Evolutionary conservation across 2,329 filamentous ascomycete species (phyloP), one percentile per base, ranked within the genome.

Genomic region (Pseudomassariella vexata): DNA sequence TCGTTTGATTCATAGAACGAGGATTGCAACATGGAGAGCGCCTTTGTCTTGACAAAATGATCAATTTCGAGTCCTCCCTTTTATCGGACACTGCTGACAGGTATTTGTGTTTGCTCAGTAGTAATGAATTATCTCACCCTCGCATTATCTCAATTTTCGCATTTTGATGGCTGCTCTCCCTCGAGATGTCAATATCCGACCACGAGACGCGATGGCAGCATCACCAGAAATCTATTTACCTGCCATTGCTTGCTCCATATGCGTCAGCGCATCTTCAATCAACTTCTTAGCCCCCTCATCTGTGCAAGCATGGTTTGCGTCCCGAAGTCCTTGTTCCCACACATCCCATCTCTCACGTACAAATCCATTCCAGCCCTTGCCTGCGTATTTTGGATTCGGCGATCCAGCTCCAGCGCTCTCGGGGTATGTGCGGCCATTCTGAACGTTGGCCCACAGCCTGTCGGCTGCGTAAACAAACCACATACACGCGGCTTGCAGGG

Each of bases 401-500:
- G 19, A 11, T 6, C 12, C 20, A 15, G 28, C 28, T 9, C 19
- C 14, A 5, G 19, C n/a, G 11, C 12, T 7, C 4, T 22, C 19
- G 5, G 8, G 4, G 19, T 19, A 31, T 10, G 19, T 22, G 20
- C 19, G 19, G 14, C 14, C 14, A 15, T 15, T 16, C 5, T 16
- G 19, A n/a, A 31, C 28, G 12, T 31, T 23, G 20, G 10, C 28
- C 28, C 18, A 21, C n/a, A 31, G 28, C 11, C 20, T 9, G 19
- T 17, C 28, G 5, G 28, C 18, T 9, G 28, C 28, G 10, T 31
- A 24, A 5, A 24, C 11, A 10, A 31, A 31, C 28, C 28, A 31
- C 20, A 24, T 31, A 8, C 28, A 23, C 19, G 28, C 28, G 10
- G 28, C 28, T 8, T 15, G 11, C 20, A 31, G 22, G 19, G 20